phyloP scores from a whole-genome alignment of 345 rosid species.

The Carallia brachiata region DNA sequence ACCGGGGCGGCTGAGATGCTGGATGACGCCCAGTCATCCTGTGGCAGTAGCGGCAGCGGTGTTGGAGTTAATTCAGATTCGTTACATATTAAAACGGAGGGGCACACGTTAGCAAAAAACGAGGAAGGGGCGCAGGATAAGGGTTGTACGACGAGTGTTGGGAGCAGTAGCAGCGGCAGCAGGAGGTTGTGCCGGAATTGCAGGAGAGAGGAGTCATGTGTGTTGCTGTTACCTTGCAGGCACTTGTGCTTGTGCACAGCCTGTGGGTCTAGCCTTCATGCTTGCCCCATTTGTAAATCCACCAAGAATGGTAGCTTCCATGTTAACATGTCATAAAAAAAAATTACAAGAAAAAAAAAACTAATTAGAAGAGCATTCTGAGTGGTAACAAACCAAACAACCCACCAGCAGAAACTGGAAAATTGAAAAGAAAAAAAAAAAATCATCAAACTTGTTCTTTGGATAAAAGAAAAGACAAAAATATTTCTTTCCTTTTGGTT shows the following conservation, averaged over 20 bases:
- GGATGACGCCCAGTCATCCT: slow-evolving; percentile 74
- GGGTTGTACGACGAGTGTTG: not conserved
- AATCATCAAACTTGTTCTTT: no score
- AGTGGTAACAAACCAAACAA: no score
- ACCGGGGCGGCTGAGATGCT: slow-evolving; percentile 18
- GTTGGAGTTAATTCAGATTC: not conserved
- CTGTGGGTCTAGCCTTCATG: slow-evolving; percentile 54
- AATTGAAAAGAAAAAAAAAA: no score
- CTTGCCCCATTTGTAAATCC: slow-evolving; percentile 76
- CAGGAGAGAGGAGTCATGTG: slow-evolving; percentile 60
- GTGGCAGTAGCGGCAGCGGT: slow-evolving; percentile 44
- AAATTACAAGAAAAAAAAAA: not conserved
- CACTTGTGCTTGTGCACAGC: slow-evolving; percentile 69
- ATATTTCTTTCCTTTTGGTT: no score
- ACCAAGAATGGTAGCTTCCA: slow-evolving; percentile 61
- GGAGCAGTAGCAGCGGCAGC: not conserved
- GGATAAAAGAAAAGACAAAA: no score
- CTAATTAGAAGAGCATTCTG: no score
- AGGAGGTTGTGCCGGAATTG: slow-evolving; percentile 59
- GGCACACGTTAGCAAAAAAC: slow-evolving; percentile 12
- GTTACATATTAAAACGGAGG: not conserved
- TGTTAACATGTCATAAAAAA: slow-evolving; percentile 51
- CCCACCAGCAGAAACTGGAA: no score
- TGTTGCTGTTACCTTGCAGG: slow-evolving; percentile 81
- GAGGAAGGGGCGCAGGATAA: slow-evolving; percentile 18